Percentiles rank a stretch among this genome's conserved stretches.
phyloP scores from a whole-genome alignment of 768 basidiomycete genomes.

The Phanerochaete sordida region DNA sequence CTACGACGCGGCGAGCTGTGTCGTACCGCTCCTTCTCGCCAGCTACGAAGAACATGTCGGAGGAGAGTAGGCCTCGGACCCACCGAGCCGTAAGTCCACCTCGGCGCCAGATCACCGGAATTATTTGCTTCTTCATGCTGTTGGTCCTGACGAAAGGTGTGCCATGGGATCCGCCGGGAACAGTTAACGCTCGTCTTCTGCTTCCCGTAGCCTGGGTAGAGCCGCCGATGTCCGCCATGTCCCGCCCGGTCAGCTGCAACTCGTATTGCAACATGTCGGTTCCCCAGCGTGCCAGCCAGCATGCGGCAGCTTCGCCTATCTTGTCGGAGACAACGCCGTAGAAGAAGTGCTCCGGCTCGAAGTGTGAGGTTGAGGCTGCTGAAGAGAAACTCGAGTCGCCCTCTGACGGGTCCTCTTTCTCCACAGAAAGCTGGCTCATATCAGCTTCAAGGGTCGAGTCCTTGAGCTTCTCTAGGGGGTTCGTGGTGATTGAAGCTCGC shows the following conservation, averaged over 20 bases:
- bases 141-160: neutral
- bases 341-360: constrained; percentile 38
- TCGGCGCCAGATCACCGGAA: constrained; percentile 67
- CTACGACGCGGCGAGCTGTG: constrained; percentile 70
- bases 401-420: constrained; percentile 35
- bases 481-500: neutral
- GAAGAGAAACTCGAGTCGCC: constrained; percentile 2
- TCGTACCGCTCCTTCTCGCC: constrained; percentile 80
- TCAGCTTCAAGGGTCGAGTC: constrained; percentile 5
- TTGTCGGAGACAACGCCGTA: constrained; percentile 91
- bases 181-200: constrained; percentile 28
- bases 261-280: constrained; percentile 71
- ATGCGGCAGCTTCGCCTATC: constrained; percentile 85
- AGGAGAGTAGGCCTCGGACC: constrained; percentile 69
- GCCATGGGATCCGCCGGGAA: constrained; percentile 19
- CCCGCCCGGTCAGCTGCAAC: constrained; percentile 28
- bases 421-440: constrained; percentile 11
- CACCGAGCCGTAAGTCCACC: constrained; percentile 72
- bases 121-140: constrained; percentile 14
- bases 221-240: neutral
- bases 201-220: constrained; percentile 2
- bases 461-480: constrained; percentile 3
- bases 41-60: constrained; percentile 76
- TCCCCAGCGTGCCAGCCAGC: constrained; percentile 89
- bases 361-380: constrained; percentile 6